These are phyloP conservation scores for Cetraspora pellucida DNA, from an alignment of 192 early-diverging fungal genomes.

Conservation along the genomic window DNA sequence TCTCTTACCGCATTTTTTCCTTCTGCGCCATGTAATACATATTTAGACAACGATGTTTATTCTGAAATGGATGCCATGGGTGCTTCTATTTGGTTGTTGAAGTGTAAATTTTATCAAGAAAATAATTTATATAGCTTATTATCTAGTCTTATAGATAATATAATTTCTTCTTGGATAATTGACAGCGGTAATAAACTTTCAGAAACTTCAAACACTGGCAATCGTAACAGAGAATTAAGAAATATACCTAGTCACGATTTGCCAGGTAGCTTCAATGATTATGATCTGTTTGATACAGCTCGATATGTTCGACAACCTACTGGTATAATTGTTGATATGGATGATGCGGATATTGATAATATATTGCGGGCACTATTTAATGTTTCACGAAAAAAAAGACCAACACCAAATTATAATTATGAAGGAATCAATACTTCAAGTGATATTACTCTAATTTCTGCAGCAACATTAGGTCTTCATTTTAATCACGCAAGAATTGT, in stretches of 20 bases:
- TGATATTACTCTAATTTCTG: slow-evolving; percentile 37
- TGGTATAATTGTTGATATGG: slow-evolving; percentile 37
- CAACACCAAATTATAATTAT: background rate
- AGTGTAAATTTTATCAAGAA: slow-evolving; percentile 45
- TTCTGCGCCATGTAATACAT: slow-evolving; percentile 37
- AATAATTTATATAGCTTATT: slow-evolving; percentile 45
- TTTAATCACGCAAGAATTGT: slow-evolving; percentile 48
- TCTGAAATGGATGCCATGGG: slow-evolving; percentile 56
- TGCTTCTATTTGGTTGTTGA: slow-evolving; percentile 50
- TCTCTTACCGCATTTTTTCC: slow-evolving; percentile 52
- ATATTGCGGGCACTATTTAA: slow-evolving; percentile 49
- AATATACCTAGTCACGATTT: background rate
- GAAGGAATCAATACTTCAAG: background rate
- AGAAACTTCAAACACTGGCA: slow-evolving; percentile 25
- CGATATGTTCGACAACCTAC: background rate
- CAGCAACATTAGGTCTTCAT: slow-evolving; percentile 45
- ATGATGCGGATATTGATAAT: slow-evolving; percentile 50
- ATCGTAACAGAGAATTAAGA: background rate
- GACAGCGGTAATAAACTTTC: slow-evolving; percentile 40
- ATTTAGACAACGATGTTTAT: slow-evolving; percentile 43
- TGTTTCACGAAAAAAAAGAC: slow-evolving; percentile 1
- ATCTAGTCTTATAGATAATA: slow-evolving; percentile 47
- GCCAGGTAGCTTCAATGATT: slow-evolving; percentile 26
- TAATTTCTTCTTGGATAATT: slow-evolving; percentile 51
- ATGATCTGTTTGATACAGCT: slow-evolving; percentile 2